phyloP scores from a whole-genome alignment of 176 grass and related monocot genomes.

The Avena atlantica region DNA sequence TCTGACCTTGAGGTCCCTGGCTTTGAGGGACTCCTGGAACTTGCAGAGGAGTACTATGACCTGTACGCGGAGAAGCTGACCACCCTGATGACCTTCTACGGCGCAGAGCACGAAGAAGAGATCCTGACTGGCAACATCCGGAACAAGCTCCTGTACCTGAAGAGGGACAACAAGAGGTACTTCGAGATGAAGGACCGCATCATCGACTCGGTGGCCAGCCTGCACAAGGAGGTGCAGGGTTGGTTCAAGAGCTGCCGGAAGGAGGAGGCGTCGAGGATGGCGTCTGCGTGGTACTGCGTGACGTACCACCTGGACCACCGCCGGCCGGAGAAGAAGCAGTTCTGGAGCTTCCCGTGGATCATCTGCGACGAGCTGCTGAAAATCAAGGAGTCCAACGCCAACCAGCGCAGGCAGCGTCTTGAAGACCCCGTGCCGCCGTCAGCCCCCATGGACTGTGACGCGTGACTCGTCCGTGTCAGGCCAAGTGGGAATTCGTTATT shows the following conservation, averaged over 20 bases:
- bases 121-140: slow-evolving; percentile 91
- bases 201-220: slow-evolving; percentile 54
- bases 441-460: slow-evolving; percentile 24
- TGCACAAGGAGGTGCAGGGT: slow-evolving; percentile 60
- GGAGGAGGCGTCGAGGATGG: slow-evolving; percentile 55
- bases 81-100: slow-evolving; percentile 77
- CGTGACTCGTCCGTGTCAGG: neutral
- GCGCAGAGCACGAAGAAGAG: slow-evolving; percentile 76
- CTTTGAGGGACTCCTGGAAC: slow-evolving; percentile 61
- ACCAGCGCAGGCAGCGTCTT: slow-evolving; percentile 28
- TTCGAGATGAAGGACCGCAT: slow-evolving; percentile 96
- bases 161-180: slow-evolving; percentile 76
- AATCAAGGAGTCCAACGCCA: slow-evolving; percentile 56
- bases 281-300: slow-evolving; percentile 91
- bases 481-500: neutral
- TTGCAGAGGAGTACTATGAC: slow-evolving; percentile 61
- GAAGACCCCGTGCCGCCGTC: neutral
- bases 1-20: slow-evolving; percentile 66
- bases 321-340: slow-evolving; percentile 42
- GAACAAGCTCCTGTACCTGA: slow-evolving; percentile 72
- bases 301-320: slow-evolving; percentile 67
- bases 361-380: slow-evolving; percentile 58
- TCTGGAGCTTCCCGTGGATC: slow-evolving; percentile 93
- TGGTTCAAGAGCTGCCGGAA: slow-evolving; percentile 54
- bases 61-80: slow-evolving; percentile 72